Evolutionary conservation across 2,329 filamentous ascomycete species (phyloP), one percentile per base, ranked within the genome.

Genomic region (Xylariaceae sp.): DNA sequence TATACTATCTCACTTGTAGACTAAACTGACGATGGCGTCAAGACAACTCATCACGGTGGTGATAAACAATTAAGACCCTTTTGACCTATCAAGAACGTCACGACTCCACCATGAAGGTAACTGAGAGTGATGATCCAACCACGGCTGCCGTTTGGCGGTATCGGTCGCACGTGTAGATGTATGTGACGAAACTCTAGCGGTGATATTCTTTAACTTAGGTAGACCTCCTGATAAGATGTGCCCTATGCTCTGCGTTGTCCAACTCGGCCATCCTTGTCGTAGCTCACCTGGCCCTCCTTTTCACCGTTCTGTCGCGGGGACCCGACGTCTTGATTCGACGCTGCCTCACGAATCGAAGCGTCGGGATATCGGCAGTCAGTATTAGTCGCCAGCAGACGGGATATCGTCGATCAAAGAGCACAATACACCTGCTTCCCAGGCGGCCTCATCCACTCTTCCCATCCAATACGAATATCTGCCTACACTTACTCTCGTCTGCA

Each of bases 291-390:
- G 57, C 57, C 62, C 62, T 50, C 62, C 57, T 57, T 62, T 59
- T 52, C 53, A 41, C 50, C 57, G 37, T 44, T 50, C 55, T 54
- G 46, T 57, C 51, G 52, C 49, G 55, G 55, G 56, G 56, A 47
- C 59, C 57, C 51, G 57, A 60, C 50, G 60, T 62, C 37, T 56
- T 64, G 56, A 62, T 62, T 64, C 61, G 61, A 64, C 49, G 58
- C 60, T 55, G 52, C 50, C 51, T 62, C 43, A 44, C 50, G 49
- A 57, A 64, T 64, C 55, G 54, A 58, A 45, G 20, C 1, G 41
- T 40, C 21, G 40, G 56, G 59, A 59, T 62, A 62, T 62, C 59
- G 59, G 52, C 54, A 61, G 56, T 57, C 56, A 44, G 53, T 54
- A 52, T 55, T 53, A 60, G 54, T 55, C 48, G 48, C 53, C 55